Conservation (phyloP, 2,329 filamentous ascomycete species). For the Exophiala spinifera region DNA sequence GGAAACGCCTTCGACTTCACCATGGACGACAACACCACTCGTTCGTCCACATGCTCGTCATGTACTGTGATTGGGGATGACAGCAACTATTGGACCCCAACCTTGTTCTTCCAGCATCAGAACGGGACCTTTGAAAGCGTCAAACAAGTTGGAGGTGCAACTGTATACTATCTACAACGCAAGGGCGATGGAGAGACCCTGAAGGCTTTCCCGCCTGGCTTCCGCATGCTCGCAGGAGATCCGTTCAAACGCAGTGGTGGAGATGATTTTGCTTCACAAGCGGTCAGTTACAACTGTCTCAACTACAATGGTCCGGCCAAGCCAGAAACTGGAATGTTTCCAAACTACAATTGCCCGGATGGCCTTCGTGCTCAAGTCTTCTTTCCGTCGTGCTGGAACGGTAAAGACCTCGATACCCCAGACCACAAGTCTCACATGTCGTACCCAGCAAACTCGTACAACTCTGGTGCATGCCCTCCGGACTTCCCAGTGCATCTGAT, state of each 20-base stretch:
- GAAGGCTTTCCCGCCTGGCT: conserved; percentile 65
- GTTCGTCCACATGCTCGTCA: conserved; percentile 65
- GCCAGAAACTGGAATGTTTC: conserved; percentile 59
- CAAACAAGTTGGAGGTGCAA: conserved; percentile 52
- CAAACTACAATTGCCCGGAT: conserved; percentile 65
- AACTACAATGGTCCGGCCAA: conserved; percentile 42
- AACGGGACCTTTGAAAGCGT: conserved; percentile 65
- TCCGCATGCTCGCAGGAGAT: conserved; percentile 70
- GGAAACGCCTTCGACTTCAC: conserved; percentile 66
- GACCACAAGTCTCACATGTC: conserved; percentile 38
- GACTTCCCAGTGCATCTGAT: conserved; percentile 55
- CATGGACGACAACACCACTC: conserved; percentile 33
- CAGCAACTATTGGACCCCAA: conserved; percentile 75
- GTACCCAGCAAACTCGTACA: conserved; percentile 37
- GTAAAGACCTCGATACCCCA: conserved; percentile 33
- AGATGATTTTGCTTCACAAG: conserved; percentile 52
- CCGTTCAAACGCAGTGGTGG: conserved; percentile 57
- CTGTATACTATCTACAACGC: conserved; percentile 59
- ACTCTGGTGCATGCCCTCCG: conserved; percentile 34
- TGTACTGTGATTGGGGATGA: conserved; percentile 66
- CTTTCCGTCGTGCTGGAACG: conserved; percentile 41
- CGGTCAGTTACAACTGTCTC: conserved; percentile 55
- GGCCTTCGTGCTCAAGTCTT: conserved; percentile 39
- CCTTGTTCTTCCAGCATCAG: conserved; percentile 64
- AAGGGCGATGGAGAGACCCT: conserved; percentile 61